A percentile compares a stretch with the other conserved stretches of the same genome.
These are phyloP conservation scores for Chamaecyparis obtusa DNA, from an alignment of 75 land plant species.

Conservation along the genomic window DNA sequence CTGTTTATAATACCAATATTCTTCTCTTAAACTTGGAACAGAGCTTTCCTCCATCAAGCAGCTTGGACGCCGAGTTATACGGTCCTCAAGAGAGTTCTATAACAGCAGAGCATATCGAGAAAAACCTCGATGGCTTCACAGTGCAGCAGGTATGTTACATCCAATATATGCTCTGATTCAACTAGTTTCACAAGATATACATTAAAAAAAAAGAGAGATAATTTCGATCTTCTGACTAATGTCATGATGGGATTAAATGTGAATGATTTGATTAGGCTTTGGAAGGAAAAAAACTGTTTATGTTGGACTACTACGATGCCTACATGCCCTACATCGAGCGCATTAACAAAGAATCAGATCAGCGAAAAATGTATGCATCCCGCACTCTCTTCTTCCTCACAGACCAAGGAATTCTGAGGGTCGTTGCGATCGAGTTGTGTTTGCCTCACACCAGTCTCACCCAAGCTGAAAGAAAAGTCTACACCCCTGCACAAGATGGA, in stretches of 20 bases:
- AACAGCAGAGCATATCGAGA: constrained; percentile 54
- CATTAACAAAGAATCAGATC: constrained; percentile 24
- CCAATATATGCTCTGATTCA: not conserved
- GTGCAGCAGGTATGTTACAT: constrained; percentile 51
- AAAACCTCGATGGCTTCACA: constrained; percentile 59
- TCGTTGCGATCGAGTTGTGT: constrained; percentile 32
- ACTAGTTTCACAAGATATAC: too few species aligned
- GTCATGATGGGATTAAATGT: not conserved
- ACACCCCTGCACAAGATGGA: constrained; percentile 35
- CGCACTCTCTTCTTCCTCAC: constrained; percentile 30
- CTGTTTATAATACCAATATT: not conserved
- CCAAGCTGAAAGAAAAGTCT: constrained; percentile 37
- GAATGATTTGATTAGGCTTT: constrained; percentile 19
- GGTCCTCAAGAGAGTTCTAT: constrained; percentile 72
- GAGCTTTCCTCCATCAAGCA: constrained; percentile 72
- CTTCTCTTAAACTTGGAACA: not conserved
- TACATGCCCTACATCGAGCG: constrained; percentile 24
- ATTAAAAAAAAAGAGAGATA: too few species aligned
- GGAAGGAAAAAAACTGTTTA: constrained; percentile 16
- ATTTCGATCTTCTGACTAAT: too few species aligned
- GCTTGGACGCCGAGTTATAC: constrained; percentile 55
- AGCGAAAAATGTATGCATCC: constrained; percentile 23
- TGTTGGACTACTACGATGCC: constrained; percentile 28
- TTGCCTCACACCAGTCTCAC: constrained; percentile 18
- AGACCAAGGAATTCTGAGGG: constrained; percentile 20